Conservation (phyloP, 139 green algal species). For the Coccomyxa sp. region DNA sequence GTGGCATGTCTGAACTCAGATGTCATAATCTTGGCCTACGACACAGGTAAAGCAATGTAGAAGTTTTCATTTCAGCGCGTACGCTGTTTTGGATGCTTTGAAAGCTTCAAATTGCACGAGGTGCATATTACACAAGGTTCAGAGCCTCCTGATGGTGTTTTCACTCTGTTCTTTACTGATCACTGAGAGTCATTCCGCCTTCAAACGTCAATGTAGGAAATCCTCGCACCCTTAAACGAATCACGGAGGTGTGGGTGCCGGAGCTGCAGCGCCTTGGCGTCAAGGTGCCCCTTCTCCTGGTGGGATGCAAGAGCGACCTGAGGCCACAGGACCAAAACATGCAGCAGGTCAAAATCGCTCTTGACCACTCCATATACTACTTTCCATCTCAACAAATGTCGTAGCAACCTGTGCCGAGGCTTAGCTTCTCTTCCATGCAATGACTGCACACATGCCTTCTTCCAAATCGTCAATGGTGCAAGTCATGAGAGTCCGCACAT, state of each 20-base stretch:
- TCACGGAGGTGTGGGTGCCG: slow-evolving; percentile 67
- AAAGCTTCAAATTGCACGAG: too few species aligned
- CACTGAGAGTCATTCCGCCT: too few species aligned
- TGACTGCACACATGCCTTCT: too few species aligned
- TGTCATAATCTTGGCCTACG: slow-evolving; percentile 75
- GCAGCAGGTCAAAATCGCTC: slow-evolving; percentile 33
- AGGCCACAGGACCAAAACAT: slow-evolving; percentile 50
- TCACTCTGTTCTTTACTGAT: too few species aligned
- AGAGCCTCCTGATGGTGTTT: too few species aligned
- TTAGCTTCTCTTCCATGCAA: too few species aligned
- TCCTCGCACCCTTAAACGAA: slow-evolving; percentile 44
- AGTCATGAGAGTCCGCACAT: background rate
- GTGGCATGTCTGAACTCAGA: slow-evolving; percentile 48
- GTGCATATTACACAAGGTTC: too few species aligned
- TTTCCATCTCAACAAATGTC: background rate
- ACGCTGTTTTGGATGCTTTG: too few species aligned
- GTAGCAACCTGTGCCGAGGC: background rate
- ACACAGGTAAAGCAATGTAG: slow-evolving; percentile 1
- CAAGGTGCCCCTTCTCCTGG: slow-evolving; percentile 59
- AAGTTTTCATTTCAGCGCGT: too few species aligned
- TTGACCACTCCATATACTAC: background rate
- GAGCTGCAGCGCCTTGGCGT: slow-evolving; percentile 50
- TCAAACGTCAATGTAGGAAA: slow-evolving; percentile 10
- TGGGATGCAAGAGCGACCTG: slow-evolving; percentile 68
- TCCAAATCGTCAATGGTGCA: background rate